Conservation (phyloP, 768 basidiomycete species). For the Lactarius psammicola region DNA sequence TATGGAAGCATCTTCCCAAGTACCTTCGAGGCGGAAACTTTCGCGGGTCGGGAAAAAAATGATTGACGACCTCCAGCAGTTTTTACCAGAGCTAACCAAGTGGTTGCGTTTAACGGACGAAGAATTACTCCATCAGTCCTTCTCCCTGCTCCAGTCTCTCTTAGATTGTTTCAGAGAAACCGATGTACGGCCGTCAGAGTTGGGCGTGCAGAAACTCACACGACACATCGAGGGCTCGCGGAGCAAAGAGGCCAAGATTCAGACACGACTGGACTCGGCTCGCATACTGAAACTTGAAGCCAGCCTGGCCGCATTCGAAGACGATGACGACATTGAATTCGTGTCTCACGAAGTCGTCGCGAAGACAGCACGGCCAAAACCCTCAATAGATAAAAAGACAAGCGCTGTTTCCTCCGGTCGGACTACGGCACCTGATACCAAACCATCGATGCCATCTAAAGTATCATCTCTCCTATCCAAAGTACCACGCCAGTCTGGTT, state of each 20-base stretch:
- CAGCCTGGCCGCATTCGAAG: conserved; percentile 60
- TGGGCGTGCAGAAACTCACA: conserved; percentile 62
- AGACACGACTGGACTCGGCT: conserved; percentile 54
- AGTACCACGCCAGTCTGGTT: conserved; percentile 26
- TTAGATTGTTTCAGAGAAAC: conserved; percentile 73
- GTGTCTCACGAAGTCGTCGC: conserved; percentile 40
- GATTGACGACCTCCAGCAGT: conserved; percentile 72
- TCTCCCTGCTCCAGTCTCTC: conserved; percentile 75
- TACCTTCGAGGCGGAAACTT: conserved; percentile 40
- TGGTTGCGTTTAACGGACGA: conserved; percentile 94
- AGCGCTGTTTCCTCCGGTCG: not conserved
- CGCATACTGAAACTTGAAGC: conserved; percentile 67
- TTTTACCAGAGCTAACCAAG: conserved; percentile 72
- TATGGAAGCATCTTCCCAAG: conserved; percentile 32
- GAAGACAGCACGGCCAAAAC: conserved; percentile 16
- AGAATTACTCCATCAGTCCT: conserved; percentile 88
- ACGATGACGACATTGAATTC: conserved; percentile 60
- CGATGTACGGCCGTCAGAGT: conserved; percentile 51
- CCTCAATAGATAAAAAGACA: conserved; percentile 4
- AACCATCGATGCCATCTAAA: conserved; percentile 9
- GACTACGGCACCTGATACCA: not conserved
- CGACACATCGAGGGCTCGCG: conserved; percentile 62
- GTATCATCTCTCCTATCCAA: conserved; percentile 3
- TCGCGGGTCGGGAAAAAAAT: conserved; percentile 68
- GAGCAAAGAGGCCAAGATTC: conserved; percentile 45